Evolutionary conservation across 306 rosid species (phyloP).

Genomic region (Cucumis hystrix): DNA sequence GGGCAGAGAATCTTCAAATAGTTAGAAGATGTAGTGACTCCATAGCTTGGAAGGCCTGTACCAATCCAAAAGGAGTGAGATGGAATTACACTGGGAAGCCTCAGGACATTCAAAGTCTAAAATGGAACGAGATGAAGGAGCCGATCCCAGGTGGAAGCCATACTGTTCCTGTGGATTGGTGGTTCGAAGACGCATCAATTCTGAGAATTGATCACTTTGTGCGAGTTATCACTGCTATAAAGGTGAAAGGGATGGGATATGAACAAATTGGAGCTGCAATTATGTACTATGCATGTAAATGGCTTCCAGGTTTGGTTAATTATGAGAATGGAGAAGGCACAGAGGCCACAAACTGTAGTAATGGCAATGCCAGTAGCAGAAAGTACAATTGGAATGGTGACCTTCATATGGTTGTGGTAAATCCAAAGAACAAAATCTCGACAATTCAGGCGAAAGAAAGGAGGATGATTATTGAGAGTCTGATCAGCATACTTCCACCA

Average conservation of each 20-base stretch:
- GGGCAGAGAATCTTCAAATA: constrained; percentile 94
- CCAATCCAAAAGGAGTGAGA: constrained; percentile 87
- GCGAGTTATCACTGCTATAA: constrained; percentile 83
- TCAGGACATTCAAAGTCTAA: constrained; percentile 46
- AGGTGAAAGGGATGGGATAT: constrained; percentile 84
- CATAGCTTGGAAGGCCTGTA: constrained; percentile 99
- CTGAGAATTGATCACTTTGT: constrained; percentile 92
- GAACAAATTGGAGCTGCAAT: constrained; percentile 73
- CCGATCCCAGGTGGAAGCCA: constrained; percentile 56
- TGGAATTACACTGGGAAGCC: constrained; percentile 79
- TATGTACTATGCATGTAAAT: constrained; percentile 68
- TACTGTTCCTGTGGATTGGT: constrained; percentile 83
- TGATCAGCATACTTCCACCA: constrained; percentile 88
- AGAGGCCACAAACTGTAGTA: constrained; percentile 23
- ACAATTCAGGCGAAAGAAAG: constrained; percentile 57
- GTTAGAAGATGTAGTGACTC: constrained; percentile 94
- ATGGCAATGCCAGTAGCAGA: constrained; percentile 20
- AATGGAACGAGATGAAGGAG: constrained; percentile 61
- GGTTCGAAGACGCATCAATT: constrained; percentile 88
- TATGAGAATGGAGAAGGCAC: constrained; percentile 22
- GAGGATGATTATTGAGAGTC: constrained; percentile 79
- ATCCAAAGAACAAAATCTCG: constrained; percentile 42
- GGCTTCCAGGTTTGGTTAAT: constrained; percentile 60
- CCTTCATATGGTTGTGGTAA: constrained; percentile 62
- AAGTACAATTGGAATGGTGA: constrained; percentile 59